Conservation (phyloP, 2,329 filamentous ascomycete species). For the Aspergillus flavus region DNA sequence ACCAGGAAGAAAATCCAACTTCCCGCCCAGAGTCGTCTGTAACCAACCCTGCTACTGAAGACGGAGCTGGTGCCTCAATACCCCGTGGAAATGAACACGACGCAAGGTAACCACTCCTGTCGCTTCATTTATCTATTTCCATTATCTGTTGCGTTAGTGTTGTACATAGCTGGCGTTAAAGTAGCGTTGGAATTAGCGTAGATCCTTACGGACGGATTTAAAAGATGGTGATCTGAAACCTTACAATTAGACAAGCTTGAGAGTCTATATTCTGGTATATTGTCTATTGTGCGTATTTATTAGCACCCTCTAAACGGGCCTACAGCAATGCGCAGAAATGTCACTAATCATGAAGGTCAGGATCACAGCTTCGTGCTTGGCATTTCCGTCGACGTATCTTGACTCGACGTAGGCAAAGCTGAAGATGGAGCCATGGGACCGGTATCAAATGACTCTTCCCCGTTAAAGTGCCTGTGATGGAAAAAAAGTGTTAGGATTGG, state of each 20-base stretch:
- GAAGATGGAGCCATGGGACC: slow-evolving; percentile 31
- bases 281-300: background rate
- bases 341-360: background rate
- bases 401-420: slow-evolving; percentile 18
- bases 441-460: slow-evolving; percentile 50
- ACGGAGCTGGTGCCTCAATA: slow-evolving; percentile 14
- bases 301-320: background rate
- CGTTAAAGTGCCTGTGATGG: slow-evolving; percentile 46
- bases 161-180: slow-evolving; percentile 6
- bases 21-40: slow-evolving; percentile 8
- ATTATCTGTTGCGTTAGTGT: background rate
- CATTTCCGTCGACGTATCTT: slow-evolving; percentile 4
- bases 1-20: slow-evolving; percentile 8
- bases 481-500: slow-evolving; percentile 6
- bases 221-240: background rate
- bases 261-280: background rate
- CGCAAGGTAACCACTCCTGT: background rate
- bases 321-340: background rate
- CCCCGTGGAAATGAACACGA: slow-evolving; percentile 14
- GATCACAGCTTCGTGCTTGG: slow-evolving; percentile 8
- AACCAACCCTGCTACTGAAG: background rate
- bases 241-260: background rate
- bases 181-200: slow-evolving; percentile 9
- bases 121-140: background rate
- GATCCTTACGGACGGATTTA: background rate